These are phyloP conservation scores for Ophiostoma sp. DNA, from an alignment of 2,329 filamentous ascomycete species.

Conservation along the genomic window DNA sequence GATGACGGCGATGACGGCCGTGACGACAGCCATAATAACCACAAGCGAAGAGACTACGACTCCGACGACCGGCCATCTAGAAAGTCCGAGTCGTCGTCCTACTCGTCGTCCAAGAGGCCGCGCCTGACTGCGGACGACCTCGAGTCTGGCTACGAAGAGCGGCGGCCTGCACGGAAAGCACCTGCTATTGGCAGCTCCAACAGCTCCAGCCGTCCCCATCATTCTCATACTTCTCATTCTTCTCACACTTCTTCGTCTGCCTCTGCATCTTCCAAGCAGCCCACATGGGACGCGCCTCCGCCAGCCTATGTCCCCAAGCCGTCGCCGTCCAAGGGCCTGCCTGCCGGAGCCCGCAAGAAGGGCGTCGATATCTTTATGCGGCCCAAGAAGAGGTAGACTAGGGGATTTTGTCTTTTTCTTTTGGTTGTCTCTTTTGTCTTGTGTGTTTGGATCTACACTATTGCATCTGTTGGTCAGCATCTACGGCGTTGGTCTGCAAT, in stretches of 20 bases:
- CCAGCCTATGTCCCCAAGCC: not conserved
- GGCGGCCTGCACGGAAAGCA: not conserved
- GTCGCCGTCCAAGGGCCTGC: not conserved
- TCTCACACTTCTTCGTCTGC: not conserved
- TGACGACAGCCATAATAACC: slow-evolving; percentile 20
- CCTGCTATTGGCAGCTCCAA: not conserved
- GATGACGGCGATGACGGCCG: slow-evolving; percentile 27
- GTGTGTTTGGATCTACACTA: not conserved
- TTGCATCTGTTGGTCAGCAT: not conserved
- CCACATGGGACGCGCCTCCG: not conserved
- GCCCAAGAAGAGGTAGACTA: slow-evolving; percentile 38
- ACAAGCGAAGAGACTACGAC: slow-evolving; percentile 21
- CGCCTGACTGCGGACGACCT: slow-evolving; percentile 24
- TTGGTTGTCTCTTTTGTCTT: not conserved
- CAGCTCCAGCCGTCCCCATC: not conserved
- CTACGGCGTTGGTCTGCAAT: not conserved
- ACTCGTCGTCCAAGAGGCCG: slow-evolving; percentile 20
- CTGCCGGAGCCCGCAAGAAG: slow-evolving; percentile 35
- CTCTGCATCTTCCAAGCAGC: not conserved
- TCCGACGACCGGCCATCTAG: slow-evolving; percentile 15
- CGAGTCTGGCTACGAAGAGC: slow-evolving; percentile 14
- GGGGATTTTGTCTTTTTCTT: not conserved
- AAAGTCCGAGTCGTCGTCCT: slow-evolving; percentile 12
- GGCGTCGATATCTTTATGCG: slow-evolving; percentile 47
- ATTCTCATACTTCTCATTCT: not conserved